Evolutionary conservation across 345 rosid species (phyloP).

Genomic region (Kernera saxatilis): DNA sequence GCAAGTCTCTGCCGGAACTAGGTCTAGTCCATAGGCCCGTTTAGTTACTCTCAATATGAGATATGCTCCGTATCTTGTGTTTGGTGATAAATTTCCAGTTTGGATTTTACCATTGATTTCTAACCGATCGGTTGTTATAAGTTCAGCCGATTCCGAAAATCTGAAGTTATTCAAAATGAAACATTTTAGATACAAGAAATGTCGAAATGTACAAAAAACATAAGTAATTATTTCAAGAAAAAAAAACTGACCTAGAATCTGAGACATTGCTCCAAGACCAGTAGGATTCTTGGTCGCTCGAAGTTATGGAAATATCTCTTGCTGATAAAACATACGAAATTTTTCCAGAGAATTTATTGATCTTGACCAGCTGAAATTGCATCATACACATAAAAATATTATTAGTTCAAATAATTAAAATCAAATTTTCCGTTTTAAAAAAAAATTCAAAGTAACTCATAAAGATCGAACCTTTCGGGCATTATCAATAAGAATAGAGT

Average conservation of each 20-base stretch:
- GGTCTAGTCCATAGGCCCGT: constrained; percentile 42
- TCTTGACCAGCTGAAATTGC: constrained; percentile 44
- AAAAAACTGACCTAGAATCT: constrained; percentile 45
- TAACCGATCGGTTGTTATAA: constrained; percentile 41
- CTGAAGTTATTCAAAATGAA: constrained; percentile 12
- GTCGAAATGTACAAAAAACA: background rate
- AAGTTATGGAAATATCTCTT: constrained; percentile 53
- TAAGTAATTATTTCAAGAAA: background rate
- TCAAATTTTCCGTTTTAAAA: background rate
- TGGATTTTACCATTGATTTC: constrained; percentile 36
- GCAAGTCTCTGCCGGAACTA: constrained; percentile 38
- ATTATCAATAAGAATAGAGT: constrained; percentile 42
- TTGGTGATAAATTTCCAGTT: constrained; percentile 32
- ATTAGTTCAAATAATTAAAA: background rate
- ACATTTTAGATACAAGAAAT: background rate
- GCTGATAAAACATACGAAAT: constrained; percentile 52
- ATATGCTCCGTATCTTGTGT: constrained; percentile 36
- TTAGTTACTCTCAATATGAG: constrained; percentile 37
- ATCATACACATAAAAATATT: background rate
- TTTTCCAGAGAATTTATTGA: constrained; percentile 57
- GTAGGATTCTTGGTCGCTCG: constrained; percentile 39
- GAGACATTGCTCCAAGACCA: constrained; percentile 56
- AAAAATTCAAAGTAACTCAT: background rate
- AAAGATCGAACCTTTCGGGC: constrained; percentile 37
- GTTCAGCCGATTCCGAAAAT: constrained; percentile 39